Base-by-base conservation (phyloP, 805 yeast genomes). In the Ogataea haglerorum region DNA sequence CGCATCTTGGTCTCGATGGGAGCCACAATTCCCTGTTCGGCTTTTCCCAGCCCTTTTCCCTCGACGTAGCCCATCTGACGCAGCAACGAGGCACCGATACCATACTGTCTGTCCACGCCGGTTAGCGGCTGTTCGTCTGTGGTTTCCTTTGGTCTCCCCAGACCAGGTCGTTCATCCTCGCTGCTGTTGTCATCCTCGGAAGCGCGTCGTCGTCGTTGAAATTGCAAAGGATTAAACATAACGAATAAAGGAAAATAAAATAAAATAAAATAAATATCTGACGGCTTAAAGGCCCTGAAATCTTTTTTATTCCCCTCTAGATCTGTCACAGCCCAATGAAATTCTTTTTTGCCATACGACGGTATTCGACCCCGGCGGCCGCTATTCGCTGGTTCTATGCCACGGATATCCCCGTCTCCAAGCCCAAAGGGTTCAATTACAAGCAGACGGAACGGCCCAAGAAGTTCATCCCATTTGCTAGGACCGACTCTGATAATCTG, bases 21-120 rank as follows among this genome's bases (percentile, higher is more conserved):
- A n/a, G 72, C 76, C 0, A 73, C 71, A 1, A 88, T 87, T 31
- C 99, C 99, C 36, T 73, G 73, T 1, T 80, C 77, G 17, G 70
- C 59, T 5, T 67, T 66, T 2, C 99, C 99, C n/a, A 91, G 70
- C 0, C 97, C 98, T 53, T 75, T 69, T 0, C 99, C 98, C 29
- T 75, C 75, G 6, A 73, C 72, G 61, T 86, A 90, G 0, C 99
- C 99, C 98, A 91, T 90, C 47, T 79, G 75, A 45, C 78, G 70
- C 65, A 91, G 60, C 36, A 91, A 64, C 36, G 72, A 63, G 3
- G 95, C 95, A 26, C 98, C 98, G 27, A 88, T 77, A 6, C 98
- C 98, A 56, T 90, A 89, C 24, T 53, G 54, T 14, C 40, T 36
- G 5, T 40, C 43, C 21, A 40, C 34, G 12, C 30, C 33, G 1